Base-by-base conservation (phyloP, 345 rosid genomes). In the Boechera stricta region DNA sequence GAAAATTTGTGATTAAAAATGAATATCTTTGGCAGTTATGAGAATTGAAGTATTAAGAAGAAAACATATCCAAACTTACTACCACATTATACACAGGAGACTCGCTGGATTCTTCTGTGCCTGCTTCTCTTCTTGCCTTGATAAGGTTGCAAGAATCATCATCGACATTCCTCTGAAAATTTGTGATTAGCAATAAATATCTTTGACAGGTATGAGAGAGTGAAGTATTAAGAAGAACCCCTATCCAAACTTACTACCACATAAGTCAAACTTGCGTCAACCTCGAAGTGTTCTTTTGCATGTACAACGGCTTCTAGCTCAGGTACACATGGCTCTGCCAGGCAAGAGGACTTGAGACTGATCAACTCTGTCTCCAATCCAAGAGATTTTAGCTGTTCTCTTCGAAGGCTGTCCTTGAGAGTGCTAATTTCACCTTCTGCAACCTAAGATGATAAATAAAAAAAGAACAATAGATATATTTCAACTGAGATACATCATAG, bases 401-500 rank as follows among this genome's bases (percentile, higher is more conserved):
- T 79, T 42, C 60, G 70, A 67, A 89, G 85, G 67, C 81, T 74
- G 52, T 84, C 89, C 59, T 65, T 84, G 55, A 92, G 89, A 73
- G 52, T 82, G 52, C 71, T 73, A 32, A 86, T 83, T 77, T 89
- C 92, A 51, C 45, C 71, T 79, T 89, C 97, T 63, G 94, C 92
- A 35, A 84, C 83, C 98, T 94, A 83, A n/a, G 38, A 49, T 65
- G 32, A 65, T 39, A 13, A 47, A 21, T 21, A 21, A 66, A 36
- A 47, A 36, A 2, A 38, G 47, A 26, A 24, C 2, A 41, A 31
- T 15, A 52, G 75, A 10, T 6, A 72, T 35, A 9, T 47, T 64
- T 62, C 53, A 9, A 54, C 44, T 5, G 35, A 33, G 33, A 45
- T 33, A 55, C 44, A 35, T 65, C 53, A 2, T 10, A 72, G 33